Percentiles rank a stretch among this genome's conserved stretches.
phyloP scores from a whole-genome alignment of 1,284 basidiomycete species.

The Sanguinoderma infundibulare region DNA sequence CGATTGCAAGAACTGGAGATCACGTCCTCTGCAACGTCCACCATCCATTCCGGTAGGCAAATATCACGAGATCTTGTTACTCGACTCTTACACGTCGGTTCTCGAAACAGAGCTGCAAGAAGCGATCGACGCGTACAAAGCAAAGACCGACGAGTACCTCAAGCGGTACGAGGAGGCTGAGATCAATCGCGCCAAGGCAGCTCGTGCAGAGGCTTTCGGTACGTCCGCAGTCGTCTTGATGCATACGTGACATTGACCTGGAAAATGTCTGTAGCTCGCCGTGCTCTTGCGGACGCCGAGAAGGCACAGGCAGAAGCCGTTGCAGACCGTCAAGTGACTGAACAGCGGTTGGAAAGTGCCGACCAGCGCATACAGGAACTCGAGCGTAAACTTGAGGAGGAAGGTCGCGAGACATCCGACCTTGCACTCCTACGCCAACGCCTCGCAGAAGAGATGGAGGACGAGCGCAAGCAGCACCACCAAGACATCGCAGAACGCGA shows the following conservation, averaged over 20 bases:
- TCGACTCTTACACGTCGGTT: neutral
- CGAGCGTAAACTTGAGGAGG: slow-evolving; percentile 69
- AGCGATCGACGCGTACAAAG: slow-evolving; percentile 67
- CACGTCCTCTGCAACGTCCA: slow-evolving; percentile 58
- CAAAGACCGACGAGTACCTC: slow-evolving; percentile 64
- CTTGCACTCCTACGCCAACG: slow-evolving; percentile 65
- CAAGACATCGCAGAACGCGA: slow-evolving; percentile 80
- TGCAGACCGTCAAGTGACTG: slow-evolving; percentile 56
- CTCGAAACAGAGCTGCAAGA: slow-evolving; percentile 58
- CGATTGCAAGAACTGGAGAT: slow-evolving; percentile 73
- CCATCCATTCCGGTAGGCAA: slow-evolving; percentile 59
- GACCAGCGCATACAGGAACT: slow-evolving; percentile 65
- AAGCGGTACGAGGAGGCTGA: slow-evolving; percentile 73
- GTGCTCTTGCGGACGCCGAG: slow-evolving; percentile 66
- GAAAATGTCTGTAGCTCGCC: slow-evolving; percentile 50
- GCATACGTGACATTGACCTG: neutral
- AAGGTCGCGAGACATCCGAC: slow-evolving; percentile 70
- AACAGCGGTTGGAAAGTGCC: slow-evolving; percentile 54
- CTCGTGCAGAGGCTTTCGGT: slow-evolving; percentile 70
- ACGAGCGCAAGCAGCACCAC: slow-evolving; percentile 76
- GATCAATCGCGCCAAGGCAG: slow-evolving; percentile 66
- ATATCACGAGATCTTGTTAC: neutral
- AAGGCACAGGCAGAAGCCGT: slow-evolving; percentile 56
- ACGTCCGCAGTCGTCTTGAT: slow-evolving; percentile 19
- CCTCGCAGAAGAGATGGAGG: slow-evolving; percentile 74